Evolutionary conservation across 306 rosid genomes (phyloP).

Genomic region (Acacia confusa): DNA sequence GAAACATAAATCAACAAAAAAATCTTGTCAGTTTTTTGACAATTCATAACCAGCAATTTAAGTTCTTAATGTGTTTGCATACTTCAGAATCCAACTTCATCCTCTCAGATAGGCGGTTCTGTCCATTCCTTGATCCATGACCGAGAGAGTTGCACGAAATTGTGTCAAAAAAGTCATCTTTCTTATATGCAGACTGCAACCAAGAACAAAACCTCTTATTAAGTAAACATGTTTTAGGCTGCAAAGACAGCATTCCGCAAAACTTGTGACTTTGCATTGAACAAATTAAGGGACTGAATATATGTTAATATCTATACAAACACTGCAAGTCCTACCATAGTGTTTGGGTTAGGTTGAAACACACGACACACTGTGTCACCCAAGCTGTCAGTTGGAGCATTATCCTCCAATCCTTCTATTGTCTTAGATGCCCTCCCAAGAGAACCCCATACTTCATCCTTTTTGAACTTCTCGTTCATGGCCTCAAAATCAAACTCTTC

Average conservation of each 20-base stretch:
- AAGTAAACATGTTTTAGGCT: constrained; percentile 15
- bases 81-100: constrained; percentile 60
- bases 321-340: constrained; percentile 41
- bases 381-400: constrained; percentile 34
- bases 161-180: constrained; percentile 85
- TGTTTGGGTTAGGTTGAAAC: constrained; percentile 21
- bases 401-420: constrained; percentile 36
- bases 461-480: constrained; percentile 82
- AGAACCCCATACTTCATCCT: constrained; percentile 79
- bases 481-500: constrained; percentile 85
- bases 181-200: constrained; percentile 69
- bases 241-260: neutral
- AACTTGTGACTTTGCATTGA: constrained; percentile 6
- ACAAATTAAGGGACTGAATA: constrained; percentile 17
- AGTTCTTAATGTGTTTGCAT: constrained; percentile 33
- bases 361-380: constrained; percentile 39
- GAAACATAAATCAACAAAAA: neutral
- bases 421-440: constrained; percentile 54
- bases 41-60: constrained; percentile 13
- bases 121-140: constrained; percentile 56
- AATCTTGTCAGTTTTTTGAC: constrained; percentile 9
- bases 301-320: constrained; percentile 5
- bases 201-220: constrained; percentile 24
- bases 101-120: constrained; percentile 51
- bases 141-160: constrained; percentile 58